Evolutionary conservation across 768 basidiomycete genomes (phyloP).

Genomic region (Leccinum uliginosum): DNA sequence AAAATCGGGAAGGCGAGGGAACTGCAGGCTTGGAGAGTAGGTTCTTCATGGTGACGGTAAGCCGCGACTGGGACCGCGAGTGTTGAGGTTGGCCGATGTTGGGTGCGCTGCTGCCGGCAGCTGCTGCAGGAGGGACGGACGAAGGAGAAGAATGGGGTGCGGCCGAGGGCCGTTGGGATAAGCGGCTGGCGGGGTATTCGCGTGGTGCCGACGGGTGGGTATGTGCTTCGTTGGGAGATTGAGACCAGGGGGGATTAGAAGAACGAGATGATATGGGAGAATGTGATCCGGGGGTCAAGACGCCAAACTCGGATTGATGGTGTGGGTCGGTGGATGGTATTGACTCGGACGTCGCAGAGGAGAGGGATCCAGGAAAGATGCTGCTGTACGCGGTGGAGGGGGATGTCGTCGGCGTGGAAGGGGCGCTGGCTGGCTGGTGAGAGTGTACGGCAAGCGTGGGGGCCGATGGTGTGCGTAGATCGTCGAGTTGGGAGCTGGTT

Average conservation of each 20-base stretch:
- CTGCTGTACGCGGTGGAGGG: constrained; percentile 22
- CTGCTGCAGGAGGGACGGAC: not conserved
- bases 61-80: constrained; percentile 12
- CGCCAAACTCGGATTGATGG: constrained; percentile 16
- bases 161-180: constrained; percentile 17
- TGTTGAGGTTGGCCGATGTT: not conserved
- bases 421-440: constrained; percentile 9
- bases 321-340: constrained; percentile 8
- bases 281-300: constrained; percentile 5
- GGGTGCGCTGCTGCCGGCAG: not conserved
- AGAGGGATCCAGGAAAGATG: constrained; percentile 16
- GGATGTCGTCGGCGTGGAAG: constrained; percentile 26
- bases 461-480: constrained; percentile 6
- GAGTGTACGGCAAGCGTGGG: not conserved
- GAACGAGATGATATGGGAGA: constrained; percentile 16
- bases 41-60: constrained; percentile 31
- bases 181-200: not conserved
- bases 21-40: constrained; percentile 33
- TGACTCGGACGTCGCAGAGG: constrained; percentile 26
- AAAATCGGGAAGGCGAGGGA: constrained; percentile 19
- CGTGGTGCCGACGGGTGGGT: constrained; percentile 2
- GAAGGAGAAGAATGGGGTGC: constrained; percentile 3
- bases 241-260: constrained; percentile 16
- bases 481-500: constrained; percentile 7
- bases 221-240: constrained; percentile 20